Evolutionary conservation across 2,329 filamentous ascomycete species (phyloP).

Genomic region (Neurospora crassa): DNA sequence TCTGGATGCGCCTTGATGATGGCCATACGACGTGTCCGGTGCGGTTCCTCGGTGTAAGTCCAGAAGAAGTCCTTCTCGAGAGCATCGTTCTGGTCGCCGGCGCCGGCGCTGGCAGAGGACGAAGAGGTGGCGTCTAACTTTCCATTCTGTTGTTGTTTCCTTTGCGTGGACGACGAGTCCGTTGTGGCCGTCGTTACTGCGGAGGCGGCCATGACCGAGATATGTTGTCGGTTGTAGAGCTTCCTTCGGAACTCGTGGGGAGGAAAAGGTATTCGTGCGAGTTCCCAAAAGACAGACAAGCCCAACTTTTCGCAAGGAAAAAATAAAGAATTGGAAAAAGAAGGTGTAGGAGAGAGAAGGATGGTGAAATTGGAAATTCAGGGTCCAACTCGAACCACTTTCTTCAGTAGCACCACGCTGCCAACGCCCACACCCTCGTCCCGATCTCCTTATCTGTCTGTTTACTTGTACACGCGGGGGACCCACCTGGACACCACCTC

Average conservation of each 20-base stretch:
- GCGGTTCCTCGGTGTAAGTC: slow-evolving; percentile 98
- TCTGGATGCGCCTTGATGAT: slow-evolving; percentile 99
- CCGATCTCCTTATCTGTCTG: too few relatives aligned
- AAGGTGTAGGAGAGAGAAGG: background rate
- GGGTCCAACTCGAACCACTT: background rate
- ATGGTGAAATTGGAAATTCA: background rate
- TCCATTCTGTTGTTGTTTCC: background rate
- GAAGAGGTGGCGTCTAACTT: background rate
- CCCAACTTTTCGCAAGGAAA: background rate
- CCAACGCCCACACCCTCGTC: too few relatives aligned
- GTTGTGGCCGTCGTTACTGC: background rate
- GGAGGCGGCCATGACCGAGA: background rate
- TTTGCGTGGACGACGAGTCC: background rate
- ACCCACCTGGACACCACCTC: background rate
- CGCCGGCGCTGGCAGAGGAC: background rate
- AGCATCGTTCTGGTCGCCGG: background rate
- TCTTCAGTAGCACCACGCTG: background rate
- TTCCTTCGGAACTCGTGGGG: background rate
- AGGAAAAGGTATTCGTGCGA: background rate
- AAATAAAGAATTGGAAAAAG: background rate
- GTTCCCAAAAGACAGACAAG: background rate
- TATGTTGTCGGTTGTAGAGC: background rate
- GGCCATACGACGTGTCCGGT: slow-evolving; percentile 77
- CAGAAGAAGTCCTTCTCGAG: slow-evolving; percentile 69
- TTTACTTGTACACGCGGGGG: too few relatives aligned